These are phyloP conservation scores for Pichia terricola DNA, from an alignment of 1,139 yeast genomes.

Conservation along the genomic window DNA sequence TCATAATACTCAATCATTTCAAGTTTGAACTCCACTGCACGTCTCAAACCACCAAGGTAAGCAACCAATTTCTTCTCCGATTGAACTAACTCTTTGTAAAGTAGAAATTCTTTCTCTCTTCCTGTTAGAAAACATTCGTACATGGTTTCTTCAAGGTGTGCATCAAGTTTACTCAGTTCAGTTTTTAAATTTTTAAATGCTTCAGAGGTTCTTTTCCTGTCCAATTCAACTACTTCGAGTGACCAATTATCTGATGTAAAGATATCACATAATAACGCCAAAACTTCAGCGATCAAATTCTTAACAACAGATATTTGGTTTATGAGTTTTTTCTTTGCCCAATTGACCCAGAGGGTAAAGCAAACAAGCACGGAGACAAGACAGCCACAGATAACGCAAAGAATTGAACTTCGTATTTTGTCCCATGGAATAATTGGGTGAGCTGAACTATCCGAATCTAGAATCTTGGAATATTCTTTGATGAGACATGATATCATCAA, in stretches of 20 bases:
- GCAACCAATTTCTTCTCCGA: conserved; percentile 45
- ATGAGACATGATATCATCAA: conserved; percentile 62
- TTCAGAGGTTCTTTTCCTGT: conserved; percentile 1
- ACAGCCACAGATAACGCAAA: conserved; percentile 57
- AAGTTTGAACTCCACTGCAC: conserved; percentile 63
- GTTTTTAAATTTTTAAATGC: conserved; percentile 8
- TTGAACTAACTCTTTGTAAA: conserved; percentile 38
- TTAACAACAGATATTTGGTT: conserved; percentile 25
- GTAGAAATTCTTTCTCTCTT: conserved; percentile 40
- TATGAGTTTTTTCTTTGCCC: conserved; percentile 8
- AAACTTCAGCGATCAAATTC: conserved; percentile 15
- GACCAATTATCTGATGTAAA: conserved; percentile 4
- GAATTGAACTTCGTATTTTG: conserved; percentile 45
- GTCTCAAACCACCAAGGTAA: conserved; percentile 57
- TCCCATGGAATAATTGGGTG: conserved; percentile 31
- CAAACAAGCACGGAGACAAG: conserved; percentile 49
- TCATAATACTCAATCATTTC: conserved; percentile 28
- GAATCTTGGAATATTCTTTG: conserved; percentile 43
- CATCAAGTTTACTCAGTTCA: conserved; percentile 24
- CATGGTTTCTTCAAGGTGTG: conserved; percentile 49
- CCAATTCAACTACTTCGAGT: conserved; percentile 1
- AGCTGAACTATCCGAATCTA: conserved; percentile 37
- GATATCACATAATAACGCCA: conserved; percentile 9
- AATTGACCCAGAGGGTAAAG: conserved; percentile 38
- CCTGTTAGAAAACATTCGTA: conserved; percentile 53